Conservation (phyloP, 495 filamentous ascomycete genomes). For the Talaromyces thailandensis region DNA sequence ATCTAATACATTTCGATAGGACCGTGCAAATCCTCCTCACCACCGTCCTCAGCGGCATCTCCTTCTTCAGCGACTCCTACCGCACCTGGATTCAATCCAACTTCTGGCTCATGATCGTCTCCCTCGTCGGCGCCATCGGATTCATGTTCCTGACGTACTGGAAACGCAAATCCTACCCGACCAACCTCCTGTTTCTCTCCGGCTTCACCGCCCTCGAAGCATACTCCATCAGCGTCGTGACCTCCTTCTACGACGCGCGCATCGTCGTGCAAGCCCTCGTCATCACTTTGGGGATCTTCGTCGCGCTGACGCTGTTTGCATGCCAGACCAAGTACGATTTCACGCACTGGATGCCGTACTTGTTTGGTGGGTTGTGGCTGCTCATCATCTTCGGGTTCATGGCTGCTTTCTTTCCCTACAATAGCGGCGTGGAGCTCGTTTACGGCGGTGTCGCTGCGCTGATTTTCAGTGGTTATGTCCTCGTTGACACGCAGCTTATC, state of each 20-base stretch:
- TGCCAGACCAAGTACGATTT: conserved; percentile 99
- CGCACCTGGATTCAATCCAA: conserved; percentile 80
- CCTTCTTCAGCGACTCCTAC: conserved; percentile 76
- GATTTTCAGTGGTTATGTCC: conserved; percentile 87
- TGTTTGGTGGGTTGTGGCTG: conserved; percentile 85
- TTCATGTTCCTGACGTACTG: conserved; percentile 89
- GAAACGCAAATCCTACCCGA: conserved; percentile 96
- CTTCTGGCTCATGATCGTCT: conserved; percentile 75
- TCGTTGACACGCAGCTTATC: conserved; percentile 93
- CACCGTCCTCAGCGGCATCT: conserved; percentile 66
- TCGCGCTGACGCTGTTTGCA: conserved; percentile 86
- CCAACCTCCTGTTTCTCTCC: conserved; percentile 85
- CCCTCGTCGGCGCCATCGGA: conserved; percentile 67
- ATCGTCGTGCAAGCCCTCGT: conserved; percentile 87
- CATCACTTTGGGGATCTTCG: conserved; percentile 87
- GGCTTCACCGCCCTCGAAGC: conserved; percentile 90
- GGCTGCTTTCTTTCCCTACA: conserved; percentile 72
- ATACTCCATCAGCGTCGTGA: conserved; percentile 85
- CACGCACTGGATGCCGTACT: conserved; percentile 89
- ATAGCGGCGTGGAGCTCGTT: conserved; percentile 67
- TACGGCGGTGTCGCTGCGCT: conserved; percentile 76
- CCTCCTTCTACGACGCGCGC: conserved; percentile 70
- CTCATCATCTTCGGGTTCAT: conserved; percentile 90
- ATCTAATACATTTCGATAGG: conserved; percentile 43
- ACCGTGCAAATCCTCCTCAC: conserved; percentile 86